phyloP scores from a whole-genome alignment of 2,329 filamentous ascomycete species.

The Shiraia sp. region DNA sequence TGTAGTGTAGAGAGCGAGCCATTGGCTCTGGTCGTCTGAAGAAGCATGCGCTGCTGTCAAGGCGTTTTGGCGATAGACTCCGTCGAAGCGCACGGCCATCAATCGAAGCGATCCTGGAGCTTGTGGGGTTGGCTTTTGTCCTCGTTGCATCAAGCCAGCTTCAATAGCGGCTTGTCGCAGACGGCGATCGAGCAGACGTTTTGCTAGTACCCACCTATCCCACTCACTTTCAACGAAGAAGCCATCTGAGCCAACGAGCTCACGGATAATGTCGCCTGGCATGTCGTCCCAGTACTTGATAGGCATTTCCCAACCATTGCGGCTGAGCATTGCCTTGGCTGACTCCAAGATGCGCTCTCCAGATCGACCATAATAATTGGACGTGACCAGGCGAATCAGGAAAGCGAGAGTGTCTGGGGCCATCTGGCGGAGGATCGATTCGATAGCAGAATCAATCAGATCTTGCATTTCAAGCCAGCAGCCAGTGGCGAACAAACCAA shows the following conservation, averaged over 20 bases:
- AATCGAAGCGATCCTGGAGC: constrained; percentile 54
- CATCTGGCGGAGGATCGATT: constrained; percentile 60
- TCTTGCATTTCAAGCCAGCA: constrained; percentile 64
- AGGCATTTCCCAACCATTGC: constrained; percentile 62
- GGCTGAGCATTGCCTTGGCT: constrained; percentile 62
- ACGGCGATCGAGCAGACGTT: constrained; percentile 57
- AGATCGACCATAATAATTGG: constrained; percentile 60
- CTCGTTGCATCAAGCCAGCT: constrained; percentile 51
- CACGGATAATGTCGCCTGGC: constrained; percentile 60
- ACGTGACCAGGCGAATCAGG: constrained; percentile 58
- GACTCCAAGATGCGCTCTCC: constrained; percentile 60
- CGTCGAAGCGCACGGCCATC: constrained; percentile 58
- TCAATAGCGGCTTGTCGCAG: constrained; percentile 53
- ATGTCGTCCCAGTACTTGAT: constrained; percentile 60
- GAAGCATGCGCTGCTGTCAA: constrained; percentile 40
- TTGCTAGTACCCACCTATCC: constrained; percentile 60
- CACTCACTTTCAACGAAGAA: constrained; percentile 63
- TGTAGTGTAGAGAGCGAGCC: constrained; percentile 57
- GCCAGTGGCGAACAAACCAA: constrained; percentile 59
- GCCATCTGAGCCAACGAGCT: constrained; percentile 62
- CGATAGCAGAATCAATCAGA: constrained; percentile 57
- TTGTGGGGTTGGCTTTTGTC: constrained; percentile 49
- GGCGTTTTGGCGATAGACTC: constrained; percentile 54
- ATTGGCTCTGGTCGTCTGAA: constrained; percentile 52
- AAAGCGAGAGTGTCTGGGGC: constrained; percentile 52